phyloP scores from a whole-genome alignment of 805 yeast species.

The Debaryomyces maramus region DNA sequence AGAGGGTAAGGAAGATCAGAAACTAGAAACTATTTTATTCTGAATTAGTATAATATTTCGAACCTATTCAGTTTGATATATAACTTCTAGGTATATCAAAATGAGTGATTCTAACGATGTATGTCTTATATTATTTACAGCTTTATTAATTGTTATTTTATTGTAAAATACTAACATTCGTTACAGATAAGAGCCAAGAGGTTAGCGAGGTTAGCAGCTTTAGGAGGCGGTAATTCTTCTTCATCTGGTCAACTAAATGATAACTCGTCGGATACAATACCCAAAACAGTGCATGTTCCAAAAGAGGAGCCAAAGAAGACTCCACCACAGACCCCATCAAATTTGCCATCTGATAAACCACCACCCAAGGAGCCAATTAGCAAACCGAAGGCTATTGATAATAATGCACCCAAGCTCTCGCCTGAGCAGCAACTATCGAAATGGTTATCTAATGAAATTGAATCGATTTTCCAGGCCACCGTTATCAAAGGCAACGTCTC shows the following conservation, averaged over 20 bases:
- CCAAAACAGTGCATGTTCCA: neutral
- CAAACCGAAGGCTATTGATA: neutral
- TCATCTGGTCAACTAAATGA: slow-evolving; percentile 2
- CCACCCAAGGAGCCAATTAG: neutral
- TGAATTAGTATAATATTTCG: too few relatives aligned
- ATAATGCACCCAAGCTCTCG: neutral
- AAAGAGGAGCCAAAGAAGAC: slow-evolving; percentile 1
- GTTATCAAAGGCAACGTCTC: slow-evolving; percentile 13
- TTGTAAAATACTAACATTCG: slow-evolving; percentile 19
- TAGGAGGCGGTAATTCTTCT: slow-evolving; percentile 1
- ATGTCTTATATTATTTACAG: slow-evolving; percentile 8
- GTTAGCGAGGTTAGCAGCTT: slow-evolving; percentile 47
- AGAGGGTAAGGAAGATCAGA: too few relatives aligned
- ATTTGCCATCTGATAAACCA: slow-evolving; percentile 2
- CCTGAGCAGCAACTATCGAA: slow-evolving; percentile 10
- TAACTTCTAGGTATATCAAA: neutral
- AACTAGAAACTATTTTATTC: too few relatives aligned
- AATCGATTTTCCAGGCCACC: slow-evolving; percentile 36
- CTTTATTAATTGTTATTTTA: neutral
- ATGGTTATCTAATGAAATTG: slow-evolving; percentile 46
- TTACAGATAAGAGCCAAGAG: slow-evolving; percentile 50
- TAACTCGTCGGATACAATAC: neutral
- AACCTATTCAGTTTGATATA: neutral
- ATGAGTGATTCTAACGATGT: slow-evolving; percentile 20
- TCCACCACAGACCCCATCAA: neutral